Base-by-base conservation (phyloP, 441 rosid species). In the Breynia disticha region DNA sequence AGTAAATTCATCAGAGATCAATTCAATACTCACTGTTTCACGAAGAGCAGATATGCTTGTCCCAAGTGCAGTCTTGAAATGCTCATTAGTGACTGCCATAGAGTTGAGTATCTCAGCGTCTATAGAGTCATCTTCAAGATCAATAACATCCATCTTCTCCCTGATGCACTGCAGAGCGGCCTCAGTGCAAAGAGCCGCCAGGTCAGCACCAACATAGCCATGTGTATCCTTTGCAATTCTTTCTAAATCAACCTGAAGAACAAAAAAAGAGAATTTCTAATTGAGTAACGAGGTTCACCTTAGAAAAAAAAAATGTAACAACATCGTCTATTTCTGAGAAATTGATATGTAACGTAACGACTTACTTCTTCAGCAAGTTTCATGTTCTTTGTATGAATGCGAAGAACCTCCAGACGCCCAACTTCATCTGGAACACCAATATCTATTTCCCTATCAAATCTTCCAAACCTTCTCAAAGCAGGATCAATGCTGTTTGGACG, bases 91-190 rank as follows among this genome's bases (percentile, higher is more conserved):
- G 11, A 83, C 90, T 63, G 87, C 81, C 90, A 83, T 83, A 7
- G 90, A 81, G 35, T 83, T 83, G 17, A 83, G 85, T 24, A 83
- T 79, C 54, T 83, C 90, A 16, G 90, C 87, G 75, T 83, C 90
- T 54, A 83, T 83, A 7, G 82, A 50, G 7, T 83, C 90, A 61
- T 83, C 90, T 56, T 83, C 90, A 63, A 83, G 72, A 74, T 83
- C 90, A 51, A 80, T 83, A 13, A 83, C 83, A 59, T 83, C 90
- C 87, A 83, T 83, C 75, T 83, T 83, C 73, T 83, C 90, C 63
- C 90, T 71, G 55, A 80, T 83, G 75, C 87, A 83, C 56, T 83
- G 90, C 46, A 83, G 71, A 32, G 87, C 90, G 62, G 83, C 78
- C 74, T 83, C 90, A 19, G 90, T 83, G 61, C 90, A 83, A 43